Conservation (phyloP, 768 basidiomycete genomes). For the Calocybe cyanea region DNA sequence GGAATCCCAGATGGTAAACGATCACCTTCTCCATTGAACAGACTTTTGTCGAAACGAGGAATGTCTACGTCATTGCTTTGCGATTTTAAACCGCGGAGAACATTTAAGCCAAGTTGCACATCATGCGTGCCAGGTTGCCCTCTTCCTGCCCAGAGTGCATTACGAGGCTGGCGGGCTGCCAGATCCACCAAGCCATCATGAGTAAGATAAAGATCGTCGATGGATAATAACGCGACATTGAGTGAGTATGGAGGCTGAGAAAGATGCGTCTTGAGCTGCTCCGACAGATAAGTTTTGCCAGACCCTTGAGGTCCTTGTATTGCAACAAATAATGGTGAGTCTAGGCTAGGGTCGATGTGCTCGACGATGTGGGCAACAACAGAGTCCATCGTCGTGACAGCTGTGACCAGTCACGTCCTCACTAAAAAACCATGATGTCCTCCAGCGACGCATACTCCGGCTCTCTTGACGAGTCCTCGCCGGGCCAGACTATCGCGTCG, state of each 20-base stretch:
- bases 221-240: slow-evolving; percentile 61
- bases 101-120: slow-evolving; percentile 52
- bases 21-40: slow-evolving; percentile 81
- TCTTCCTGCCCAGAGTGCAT: slow-evolving; percentile 73
- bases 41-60: slow-evolving; percentile 87
- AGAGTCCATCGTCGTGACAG: slow-evolving; percentile 16
- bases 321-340: slow-evolving; percentile 72
- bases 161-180: slow-evolving; percentile 50
- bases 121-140: slow-evolving; percentile 95
- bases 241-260: slow-evolving; percentile 45
- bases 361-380: slow-evolving; percentile 21
- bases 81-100: slow-evolving; percentile 48
- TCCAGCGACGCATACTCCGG: slow-evolving; percentile 32
- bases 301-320: slow-evolving; percentile 94
- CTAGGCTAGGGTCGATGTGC: slow-evolving; percentile 25
- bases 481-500: slow-evolving; percentile 44
- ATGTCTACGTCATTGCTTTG: slow-evolving; percentile 47
- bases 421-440: slow-evolving; percentile 43
- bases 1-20: slow-evolving; percentile 44
- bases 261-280: slow-evolving; percentile 43
- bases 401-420: slow-evolving; percentile 16
- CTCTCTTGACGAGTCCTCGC: slow-evolving; percentile 40
- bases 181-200: slow-evolving; percentile 57
- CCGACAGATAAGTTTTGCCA: slow-evolving; percentile 83
- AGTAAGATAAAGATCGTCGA: slow-evolving; percentile 86